Conservation (phyloP, 345 rosid species). For the Eucalyptus grandis region DNA sequence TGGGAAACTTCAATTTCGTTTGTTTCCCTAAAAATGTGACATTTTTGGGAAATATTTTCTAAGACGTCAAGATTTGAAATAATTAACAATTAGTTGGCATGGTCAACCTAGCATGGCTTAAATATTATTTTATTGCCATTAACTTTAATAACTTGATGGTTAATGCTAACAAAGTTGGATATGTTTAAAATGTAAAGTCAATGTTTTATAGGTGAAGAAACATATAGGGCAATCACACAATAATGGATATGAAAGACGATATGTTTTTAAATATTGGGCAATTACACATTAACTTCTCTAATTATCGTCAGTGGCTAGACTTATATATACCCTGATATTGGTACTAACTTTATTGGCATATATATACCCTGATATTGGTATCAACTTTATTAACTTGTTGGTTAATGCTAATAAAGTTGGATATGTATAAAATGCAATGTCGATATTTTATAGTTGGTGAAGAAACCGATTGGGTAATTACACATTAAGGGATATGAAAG, state of each 20-base stretch:
- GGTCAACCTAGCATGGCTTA: too few species aligned
- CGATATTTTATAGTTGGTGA: background rate
- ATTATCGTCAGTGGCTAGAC: too few species aligned
- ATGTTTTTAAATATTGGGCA: background rate
- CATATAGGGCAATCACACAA: background rate
- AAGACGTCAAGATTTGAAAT: too few species aligned
- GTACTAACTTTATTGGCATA: too few species aligned
- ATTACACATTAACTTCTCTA: background rate
- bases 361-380: background rate
- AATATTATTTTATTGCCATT: background rate
- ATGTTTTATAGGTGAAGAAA: background rate
- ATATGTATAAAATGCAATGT: too few species aligned
- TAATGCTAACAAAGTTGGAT: background rate
- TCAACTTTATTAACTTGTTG: background rate
- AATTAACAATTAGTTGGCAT: too few species aligned
- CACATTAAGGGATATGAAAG: background rate
- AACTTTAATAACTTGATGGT: background rate
- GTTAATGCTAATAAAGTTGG: background rate
- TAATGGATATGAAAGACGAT: background rate
- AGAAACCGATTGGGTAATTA: too few species aligned
- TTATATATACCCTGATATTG: too few species aligned
- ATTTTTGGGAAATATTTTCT: too few species aligned
- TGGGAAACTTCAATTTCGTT: background rate
- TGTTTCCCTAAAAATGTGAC: too few species aligned
- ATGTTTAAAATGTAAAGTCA: background rate